These are phyloP conservation scores for Durotheca rogersii DNA, from an alignment of 495 filamentous ascomycete species.

Conservation along the genomic window DNA sequence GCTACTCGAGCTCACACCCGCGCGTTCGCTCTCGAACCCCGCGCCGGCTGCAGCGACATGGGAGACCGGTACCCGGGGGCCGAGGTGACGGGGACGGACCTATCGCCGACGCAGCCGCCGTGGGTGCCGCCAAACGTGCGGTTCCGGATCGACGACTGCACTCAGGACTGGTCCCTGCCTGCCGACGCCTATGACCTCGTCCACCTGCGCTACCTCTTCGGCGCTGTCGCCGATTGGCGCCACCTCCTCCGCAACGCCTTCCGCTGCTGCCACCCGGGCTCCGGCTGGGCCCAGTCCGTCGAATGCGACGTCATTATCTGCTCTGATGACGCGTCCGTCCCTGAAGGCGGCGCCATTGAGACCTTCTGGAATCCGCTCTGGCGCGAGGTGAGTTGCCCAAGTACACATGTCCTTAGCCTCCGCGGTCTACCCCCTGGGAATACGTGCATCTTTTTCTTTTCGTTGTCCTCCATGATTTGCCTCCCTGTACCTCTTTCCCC, in stretches of 20 bases:
- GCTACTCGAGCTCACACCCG: not conserved
- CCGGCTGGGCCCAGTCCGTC: conserved; percentile 31
- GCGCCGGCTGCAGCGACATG: conserved; percentile 31
- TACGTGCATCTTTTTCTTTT: no score
- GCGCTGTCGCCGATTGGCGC: conserved; percentile 54
- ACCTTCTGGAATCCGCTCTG: no score
- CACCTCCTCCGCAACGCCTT: conserved; percentile 27
- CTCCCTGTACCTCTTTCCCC: no score
- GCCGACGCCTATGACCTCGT: conserved; percentile 54
- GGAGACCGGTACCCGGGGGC: conserved; percentile 52
- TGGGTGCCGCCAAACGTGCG: conserved; percentile 53
- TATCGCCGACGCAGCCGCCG: conserved; percentile 57
- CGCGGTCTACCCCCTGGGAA: no score
- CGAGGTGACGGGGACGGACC: conserved; percentile 65
- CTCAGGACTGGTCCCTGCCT: conserved; percentile 46
- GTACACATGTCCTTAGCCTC: no score
- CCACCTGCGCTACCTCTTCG: conserved; percentile 55
- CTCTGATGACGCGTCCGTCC: conserved; percentile 33
- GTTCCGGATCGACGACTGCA: conserved; percentile 55
- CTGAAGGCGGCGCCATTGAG: conserved; percentile 21
- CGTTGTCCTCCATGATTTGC: no score
- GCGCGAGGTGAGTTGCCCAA: no score
- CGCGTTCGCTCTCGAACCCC: not conserved
- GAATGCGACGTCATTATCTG: conserved; percentile 23
- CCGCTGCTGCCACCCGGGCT: conserved; percentile 24